A percentile compares a stretch with the other conserved stretches of the same genome.
Conservation (phyloP, 2,329 filamentous ascomycete genomes). For the Parascedosporium putredinis region DNA sequence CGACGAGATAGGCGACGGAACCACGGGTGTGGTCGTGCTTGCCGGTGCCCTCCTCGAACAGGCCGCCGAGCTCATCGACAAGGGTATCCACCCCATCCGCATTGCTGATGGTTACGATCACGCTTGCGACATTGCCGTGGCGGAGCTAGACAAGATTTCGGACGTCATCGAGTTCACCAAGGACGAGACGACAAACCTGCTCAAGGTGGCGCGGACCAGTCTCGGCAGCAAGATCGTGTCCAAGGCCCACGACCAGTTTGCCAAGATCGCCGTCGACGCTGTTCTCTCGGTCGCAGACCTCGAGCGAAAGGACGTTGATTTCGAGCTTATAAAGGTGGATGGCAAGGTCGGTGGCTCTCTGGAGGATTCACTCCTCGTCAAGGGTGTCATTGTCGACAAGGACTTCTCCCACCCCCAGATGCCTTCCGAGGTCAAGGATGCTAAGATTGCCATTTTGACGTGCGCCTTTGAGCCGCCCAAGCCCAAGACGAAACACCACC, state of each 20-base stretch:
- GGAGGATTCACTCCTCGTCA: slow-evolving; percentile 88
- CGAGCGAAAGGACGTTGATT: slow-evolving; percentile 93
- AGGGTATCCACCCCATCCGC: slow-evolving; percentile 97
- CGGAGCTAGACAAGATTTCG: slow-evolving; percentile 84
- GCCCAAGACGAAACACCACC: slow-evolving; percentile 99
- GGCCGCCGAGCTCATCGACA: slow-evolving; percentile 95
- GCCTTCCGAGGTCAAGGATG: slow-evolving; percentile 88
- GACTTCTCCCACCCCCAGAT: slow-evolving; percentile 99
- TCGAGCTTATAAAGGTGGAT: slow-evolving; percentile 98
- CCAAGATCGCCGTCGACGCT: slow-evolving; percentile 92
- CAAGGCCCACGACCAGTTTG: slow-evolving; percentile 96
- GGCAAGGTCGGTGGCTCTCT: slow-evolving; percentile 92
- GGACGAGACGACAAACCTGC: slow-evolving; percentile 71
- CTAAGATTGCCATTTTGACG: slow-evolving; percentile 94
- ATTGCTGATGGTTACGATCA: slow-evolving; percentile 98
- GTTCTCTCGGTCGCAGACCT: slow-evolving; percentile 94
- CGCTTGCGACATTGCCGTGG: slow-evolving; percentile 91
- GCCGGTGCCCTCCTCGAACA: slow-evolving; percentile 92
- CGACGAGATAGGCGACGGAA: slow-evolving; percentile 97
- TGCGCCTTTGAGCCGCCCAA: slow-evolving; percentile 98
- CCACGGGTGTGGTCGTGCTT: slow-evolving; percentile 92
- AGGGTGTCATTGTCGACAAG: slow-evolving; percentile 98
- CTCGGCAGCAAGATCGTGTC: slow-evolving; percentile 98
- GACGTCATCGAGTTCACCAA: slow-evolving; percentile 80
- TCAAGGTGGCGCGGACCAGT: slow-evolving; percentile 92